Percentiles rank a stretch among this genome's conserved stretches.
phyloP scores from a whole-genome alignment of 1,284 basidiomycete species.

The Amylostereum areolatum region DNA sequence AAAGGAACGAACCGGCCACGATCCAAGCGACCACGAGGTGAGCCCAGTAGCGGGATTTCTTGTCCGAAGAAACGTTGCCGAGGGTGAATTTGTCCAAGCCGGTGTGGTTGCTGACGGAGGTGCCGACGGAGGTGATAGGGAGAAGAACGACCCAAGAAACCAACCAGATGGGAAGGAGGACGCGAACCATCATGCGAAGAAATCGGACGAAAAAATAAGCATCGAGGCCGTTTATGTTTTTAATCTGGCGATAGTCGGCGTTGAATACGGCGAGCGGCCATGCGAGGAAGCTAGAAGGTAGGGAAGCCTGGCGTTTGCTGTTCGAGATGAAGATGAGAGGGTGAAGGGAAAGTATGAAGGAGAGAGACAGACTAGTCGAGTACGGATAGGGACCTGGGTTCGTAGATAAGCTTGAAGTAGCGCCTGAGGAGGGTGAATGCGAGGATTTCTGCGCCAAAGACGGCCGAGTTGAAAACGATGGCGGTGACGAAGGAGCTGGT shows the following conservation, averaged over 20 bases:
- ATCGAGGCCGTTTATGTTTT: conserved; percentile 81
- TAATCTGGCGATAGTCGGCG: conserved; percentile 56
- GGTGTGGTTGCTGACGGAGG: conserved; percentile 36
- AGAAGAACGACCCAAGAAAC: conserved; percentile 68
- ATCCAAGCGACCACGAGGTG: conserved; percentile 71
- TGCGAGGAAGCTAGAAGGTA: conserved; percentile 38
- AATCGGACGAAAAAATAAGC: conserved; percentile 94
- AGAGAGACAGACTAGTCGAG: conserved; percentile 35
- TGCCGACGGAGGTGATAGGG: conserved; percentile 60
- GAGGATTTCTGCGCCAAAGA: conserved; percentile 61
- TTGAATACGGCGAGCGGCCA: conserved; percentile 59
- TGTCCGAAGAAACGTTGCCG: conserved; percentile 61
- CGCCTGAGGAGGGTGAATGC: conserved; percentile 69
- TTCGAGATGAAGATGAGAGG: conserved; percentile 3
- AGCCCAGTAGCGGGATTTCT: conserved; percentile 62
- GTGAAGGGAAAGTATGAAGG: conserved; percentile 1
- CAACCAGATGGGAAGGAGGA: conserved; percentile 81
- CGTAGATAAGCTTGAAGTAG: conserved; percentile 72
- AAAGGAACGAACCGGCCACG: conserved; percentile 53
- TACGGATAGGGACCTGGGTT: conserved; percentile 68
- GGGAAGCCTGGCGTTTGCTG: conserved; percentile 50
- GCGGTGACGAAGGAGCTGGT: conserved; percentile 69
- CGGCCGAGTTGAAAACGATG: conserved; percentile 64
- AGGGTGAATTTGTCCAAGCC: conserved; percentile 78
- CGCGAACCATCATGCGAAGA: conserved; percentile 73